Evolutionary conservation across 176 grass and related monocot genomes (phyloP).

Genomic region (Avena insularis): DNA sequence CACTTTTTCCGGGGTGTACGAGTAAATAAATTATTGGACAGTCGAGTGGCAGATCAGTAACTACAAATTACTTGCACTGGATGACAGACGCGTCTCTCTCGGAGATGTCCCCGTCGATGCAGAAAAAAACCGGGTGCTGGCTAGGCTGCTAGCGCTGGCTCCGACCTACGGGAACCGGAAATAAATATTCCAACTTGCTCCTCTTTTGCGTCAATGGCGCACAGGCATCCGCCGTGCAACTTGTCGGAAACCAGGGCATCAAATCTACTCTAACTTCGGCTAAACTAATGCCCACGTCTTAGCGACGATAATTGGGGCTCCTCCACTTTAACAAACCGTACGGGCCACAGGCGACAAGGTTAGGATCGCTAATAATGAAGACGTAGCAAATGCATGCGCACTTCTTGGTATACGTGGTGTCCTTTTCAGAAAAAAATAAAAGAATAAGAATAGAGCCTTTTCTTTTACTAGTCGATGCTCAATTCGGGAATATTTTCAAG

Average conservation of each 20-base stretch:
- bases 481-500: background rate
- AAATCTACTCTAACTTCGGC: background rate
- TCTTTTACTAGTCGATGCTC: background rate
- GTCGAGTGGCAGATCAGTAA: too few species aligned
- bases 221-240: background rate
- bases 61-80: too few species aligned
- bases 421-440: background rate
- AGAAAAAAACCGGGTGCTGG: background rate
- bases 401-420: background rate
- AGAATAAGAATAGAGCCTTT: background rate
- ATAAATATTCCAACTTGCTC: background rate
- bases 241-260: conserved; percentile 19
- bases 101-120: background rate
- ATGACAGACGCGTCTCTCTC: background rate
- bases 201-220: background rate
- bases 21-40: too few species aligned
- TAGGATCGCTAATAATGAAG: background rate
- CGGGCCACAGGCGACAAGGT: background rate
- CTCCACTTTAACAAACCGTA: background rate
- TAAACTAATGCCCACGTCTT: background rate
- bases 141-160: background rate
- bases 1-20: too few species aligned
- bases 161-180: background rate
- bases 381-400: background rate
- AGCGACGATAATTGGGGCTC: background rate